phyloP scores from a whole-genome alignment of 2,329 filamentous ascomycete species.

The Botrytis fragariae region DNA sequence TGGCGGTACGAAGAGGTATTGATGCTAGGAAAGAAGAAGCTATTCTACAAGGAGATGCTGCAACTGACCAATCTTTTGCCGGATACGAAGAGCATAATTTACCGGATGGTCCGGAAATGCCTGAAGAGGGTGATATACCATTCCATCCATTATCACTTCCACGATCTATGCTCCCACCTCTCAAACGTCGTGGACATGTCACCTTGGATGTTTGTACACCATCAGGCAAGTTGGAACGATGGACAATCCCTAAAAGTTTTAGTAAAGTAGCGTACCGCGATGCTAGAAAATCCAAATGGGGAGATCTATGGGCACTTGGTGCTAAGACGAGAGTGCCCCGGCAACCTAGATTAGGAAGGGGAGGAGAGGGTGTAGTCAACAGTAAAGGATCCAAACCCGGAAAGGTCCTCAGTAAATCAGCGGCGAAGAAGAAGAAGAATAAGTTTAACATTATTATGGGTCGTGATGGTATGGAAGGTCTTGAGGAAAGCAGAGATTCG shows the following conservation, averaged over 20 bases:
- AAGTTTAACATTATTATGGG: conserved; percentile 42
- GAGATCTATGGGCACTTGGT: conserved; percentile 91
- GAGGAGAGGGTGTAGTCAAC: conserved; percentile 25
- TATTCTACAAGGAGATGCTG: conserved; percentile 52
- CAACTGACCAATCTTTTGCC: conserved; percentile 64
- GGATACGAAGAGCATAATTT: conserved; percentile 61
- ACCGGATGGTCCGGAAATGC: conserved; percentile 24
- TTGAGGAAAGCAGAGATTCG: conserved; percentile 32
- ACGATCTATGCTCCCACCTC: conserved; percentile 71
- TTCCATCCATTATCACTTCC: conserved; percentile 68
- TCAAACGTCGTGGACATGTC: conserved; percentile 87
- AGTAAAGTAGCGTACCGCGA: conserved; percentile 84
- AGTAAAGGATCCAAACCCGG: conserved; percentile 41
- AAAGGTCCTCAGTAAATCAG: conserved; percentile 33
- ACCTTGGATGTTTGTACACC: conserved; percentile 90
- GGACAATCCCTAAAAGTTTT: conserved; percentile 84
- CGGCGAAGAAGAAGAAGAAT: conserved; percentile 45
- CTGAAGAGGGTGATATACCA: conserved; percentile 28
- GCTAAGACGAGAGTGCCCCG: conserved; percentile 77
- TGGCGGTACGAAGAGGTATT: conserved; percentile 78
- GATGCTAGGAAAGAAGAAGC: conserved; percentile 44
- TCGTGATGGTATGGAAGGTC: conserved; percentile 33
- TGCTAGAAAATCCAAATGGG: conserved; percentile 86
- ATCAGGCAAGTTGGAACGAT: conserved; percentile 80
- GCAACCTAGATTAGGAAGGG: conserved; percentile 57